These are phyloP conservation scores for Alternaria triticina DNA, from an alignment of 2,329 filamentous ascomycete species.

Conservation along the genomic window DNA sequence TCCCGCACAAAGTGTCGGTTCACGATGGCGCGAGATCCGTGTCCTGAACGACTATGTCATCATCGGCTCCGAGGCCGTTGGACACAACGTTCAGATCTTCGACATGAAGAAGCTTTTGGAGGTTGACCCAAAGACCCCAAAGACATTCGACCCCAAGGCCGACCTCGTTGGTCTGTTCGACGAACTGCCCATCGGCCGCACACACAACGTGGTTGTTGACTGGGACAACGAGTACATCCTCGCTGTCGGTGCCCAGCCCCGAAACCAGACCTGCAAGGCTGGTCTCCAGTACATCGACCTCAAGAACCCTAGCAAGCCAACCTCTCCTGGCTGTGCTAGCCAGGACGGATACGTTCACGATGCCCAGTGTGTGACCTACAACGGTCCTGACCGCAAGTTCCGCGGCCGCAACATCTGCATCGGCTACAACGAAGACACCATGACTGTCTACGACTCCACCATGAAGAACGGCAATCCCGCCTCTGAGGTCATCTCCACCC, in stretches of 20 bases:
- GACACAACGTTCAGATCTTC: slow-evolving; percentile 58
- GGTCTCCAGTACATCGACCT: slow-evolving; percentile 66
- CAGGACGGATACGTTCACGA: slow-evolving; percentile 67
- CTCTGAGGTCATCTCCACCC: slow-evolving; percentile 62
- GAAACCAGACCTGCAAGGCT: slow-evolving; percentile 52
- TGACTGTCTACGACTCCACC: slow-evolving; percentile 61
- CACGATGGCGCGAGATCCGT: slow-evolving; percentile 61
- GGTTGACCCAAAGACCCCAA: slow-evolving; percentile 40
- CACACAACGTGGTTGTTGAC: slow-evolving; percentile 50
- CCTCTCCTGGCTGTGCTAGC: slow-evolving; percentile 58
- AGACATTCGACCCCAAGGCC: slow-evolving; percentile 38
- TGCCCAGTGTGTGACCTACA: slow-evolving; percentile 64
- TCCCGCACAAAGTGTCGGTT: slow-evolving; percentile 52
- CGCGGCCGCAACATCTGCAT: slow-evolving; percentile 61
- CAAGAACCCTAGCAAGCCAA: slow-evolving; percentile 60
- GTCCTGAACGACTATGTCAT: slow-evolving; percentile 54
- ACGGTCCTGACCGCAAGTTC: slow-evolving; percentile 58
- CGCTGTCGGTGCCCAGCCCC: slow-evolving; percentile 42
- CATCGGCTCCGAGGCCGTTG: slow-evolving; percentile 54
- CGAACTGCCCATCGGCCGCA: slow-evolving; percentile 37
- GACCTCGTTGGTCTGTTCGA: slow-evolving; percentile 37
- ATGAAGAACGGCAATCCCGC: slow-evolving; percentile 61
- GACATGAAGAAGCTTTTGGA: slow-evolving; percentile 56
- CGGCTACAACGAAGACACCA: slow-evolving; percentile 61
- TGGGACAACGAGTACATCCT: slow-evolving; percentile 44